Evolutionary conservation across 2,329 filamentous ascomycete species (phyloP), one percentile per base, ranked within the genome.

Genomic region (Botrytis fragariae): DNA sequence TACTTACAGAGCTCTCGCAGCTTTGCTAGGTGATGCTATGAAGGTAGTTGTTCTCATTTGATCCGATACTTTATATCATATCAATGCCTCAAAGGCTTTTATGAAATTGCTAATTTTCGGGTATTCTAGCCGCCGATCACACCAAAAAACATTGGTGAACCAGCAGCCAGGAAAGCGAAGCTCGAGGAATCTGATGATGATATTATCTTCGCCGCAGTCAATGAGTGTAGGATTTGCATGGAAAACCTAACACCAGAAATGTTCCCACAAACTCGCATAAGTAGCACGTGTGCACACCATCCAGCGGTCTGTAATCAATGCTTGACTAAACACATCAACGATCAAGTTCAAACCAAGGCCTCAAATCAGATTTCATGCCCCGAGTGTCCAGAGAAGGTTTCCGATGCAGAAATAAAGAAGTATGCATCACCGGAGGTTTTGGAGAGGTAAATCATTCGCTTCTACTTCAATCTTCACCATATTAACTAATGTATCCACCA

Each of bases 371-470:
- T 71, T 42, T 32, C 6, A n/a, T 71, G 59, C 51, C 69, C 69
- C 12, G 42, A 54, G 45, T 71, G 59, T n/a, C 14, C 20, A 8
- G 45, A 45, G 16, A 71, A 54, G 12, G 25, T 71, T 64, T 71
- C 69, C 2, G 60, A 71, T n/a, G 35, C 18, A 2, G 69, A 71
- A 7, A 57, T 71, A 20, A 44, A 64, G 45, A n/a, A 29, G 35
- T 42, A 71, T 64, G 69, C 69, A 20, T 65, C 60, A 10, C 69
- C 39, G 6, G 69, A 64, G n/a, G 29, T 54, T 42, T 32, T 64
- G 25, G 7, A 64, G 10, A 64, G 69, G 59, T 35, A 42, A n/a
- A 2, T 25, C 6, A 29, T 4, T 32, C 20, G 14, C 25, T 51
- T n/a, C 20, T 39, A 16, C 37, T 7, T 25, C 16, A 10, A 5